Percentiles rank a stretch among this genome's conserved stretches.
These are phyloP conservation scores for Exophiala spinifera DNA, from an alignment of 2,329 filamentous ascomycete genomes.

Conservation along the genomic window DNA sequence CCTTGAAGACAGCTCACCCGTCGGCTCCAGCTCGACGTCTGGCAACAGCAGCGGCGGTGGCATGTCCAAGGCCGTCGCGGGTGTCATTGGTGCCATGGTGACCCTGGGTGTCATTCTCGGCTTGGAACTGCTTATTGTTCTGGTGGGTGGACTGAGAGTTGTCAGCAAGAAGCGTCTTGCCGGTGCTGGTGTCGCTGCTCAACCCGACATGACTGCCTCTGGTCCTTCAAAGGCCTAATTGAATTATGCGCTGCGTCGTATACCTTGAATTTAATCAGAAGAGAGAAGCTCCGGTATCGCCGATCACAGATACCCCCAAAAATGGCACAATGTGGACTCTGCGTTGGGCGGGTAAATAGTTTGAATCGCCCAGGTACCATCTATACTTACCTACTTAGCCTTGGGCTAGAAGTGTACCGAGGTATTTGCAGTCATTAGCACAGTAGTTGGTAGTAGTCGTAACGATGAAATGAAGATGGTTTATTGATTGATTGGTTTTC, in stretches of 20 bases:
- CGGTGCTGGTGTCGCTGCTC: background rate
- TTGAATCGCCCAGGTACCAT: too few species aligned
- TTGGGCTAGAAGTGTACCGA: too few species aligned
- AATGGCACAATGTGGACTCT: too few species aligned
- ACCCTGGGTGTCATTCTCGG: slow-evolving; percentile 63
- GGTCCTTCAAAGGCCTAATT: slow-evolving; percentile 5
- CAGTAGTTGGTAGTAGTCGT: too few species aligned
- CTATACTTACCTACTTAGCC: too few species aligned
- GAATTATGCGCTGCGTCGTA: too few species aligned
- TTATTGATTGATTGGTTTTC: too few species aligned
- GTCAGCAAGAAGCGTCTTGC: slow-evolving; percentile 52
- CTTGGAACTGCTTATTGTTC: slow-evolving; percentile 51
- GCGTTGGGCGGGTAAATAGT: too few species aligned
- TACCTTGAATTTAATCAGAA: too few species aligned
- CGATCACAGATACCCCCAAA: too few species aligned
- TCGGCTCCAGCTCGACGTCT: slow-evolving; percentile 30
- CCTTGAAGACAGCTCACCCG: slow-evolving; percentile 30
- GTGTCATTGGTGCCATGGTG: slow-evolving; percentile 73
- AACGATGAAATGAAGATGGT: too few species aligned
- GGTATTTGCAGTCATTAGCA: too few species aligned
- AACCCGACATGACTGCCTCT: background rate
- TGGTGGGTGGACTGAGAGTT: slow-evolving; percentile 58
- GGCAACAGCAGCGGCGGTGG: slow-evolving; percentile 41
- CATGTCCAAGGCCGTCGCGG: slow-evolving; percentile 69
- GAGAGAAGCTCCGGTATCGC: background rate